These are phyloP conservation scores for Mitragyna speciosa DNA, from an alignment of 257 asterid species.

Conservation along the genomic window DNA sequence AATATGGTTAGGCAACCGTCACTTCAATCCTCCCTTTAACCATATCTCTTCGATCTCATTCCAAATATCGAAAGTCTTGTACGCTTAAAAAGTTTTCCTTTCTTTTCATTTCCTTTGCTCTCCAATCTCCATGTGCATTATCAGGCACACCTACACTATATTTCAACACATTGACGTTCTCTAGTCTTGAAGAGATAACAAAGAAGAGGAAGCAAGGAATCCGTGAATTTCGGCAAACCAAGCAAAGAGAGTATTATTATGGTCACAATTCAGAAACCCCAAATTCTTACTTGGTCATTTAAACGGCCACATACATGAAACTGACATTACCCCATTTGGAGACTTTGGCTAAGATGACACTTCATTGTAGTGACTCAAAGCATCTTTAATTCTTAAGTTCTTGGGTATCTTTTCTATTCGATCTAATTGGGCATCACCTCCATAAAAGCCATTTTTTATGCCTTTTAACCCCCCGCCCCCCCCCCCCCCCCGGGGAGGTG, in stretches of 20 bases:
- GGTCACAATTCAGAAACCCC: conserved; percentile 36
- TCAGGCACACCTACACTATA: not conserved
- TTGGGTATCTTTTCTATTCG: conserved; percentile 16
- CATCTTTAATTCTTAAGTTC: conserved; percentile 16
- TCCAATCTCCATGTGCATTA: not conserved
- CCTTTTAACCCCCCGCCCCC: conserved; percentile 14
- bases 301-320: conserved; percentile 34
- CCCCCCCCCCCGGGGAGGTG: no score
- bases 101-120: not conserved
- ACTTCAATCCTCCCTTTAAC: conserved; percentile 13
- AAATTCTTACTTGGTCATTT: conserved; percentile 16
- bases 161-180: not conserved
- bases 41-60: not conserved
- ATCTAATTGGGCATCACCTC: conserved; percentile 15
- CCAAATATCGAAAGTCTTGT: not conserved
- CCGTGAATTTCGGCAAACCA: conserved; percentile 53
- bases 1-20: conserved; percentile 39
- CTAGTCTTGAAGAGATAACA: conserved; percentile 1
- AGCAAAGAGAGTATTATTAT: conserved; percentile 26
- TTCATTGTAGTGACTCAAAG: conserved; percentile 16
- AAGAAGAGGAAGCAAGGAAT: conserved; percentile 22
- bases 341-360: conserved; percentile 20
- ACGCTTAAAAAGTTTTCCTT: not conserved
- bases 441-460: conserved; percentile 28
- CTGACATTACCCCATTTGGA: conserved; percentile 33